A percentile compares a stretch with the other conserved stretches of the same genome.
Conservation (phyloP, 2,329 filamentous ascomycete species). For the Cladosporium sp. region DNA sequence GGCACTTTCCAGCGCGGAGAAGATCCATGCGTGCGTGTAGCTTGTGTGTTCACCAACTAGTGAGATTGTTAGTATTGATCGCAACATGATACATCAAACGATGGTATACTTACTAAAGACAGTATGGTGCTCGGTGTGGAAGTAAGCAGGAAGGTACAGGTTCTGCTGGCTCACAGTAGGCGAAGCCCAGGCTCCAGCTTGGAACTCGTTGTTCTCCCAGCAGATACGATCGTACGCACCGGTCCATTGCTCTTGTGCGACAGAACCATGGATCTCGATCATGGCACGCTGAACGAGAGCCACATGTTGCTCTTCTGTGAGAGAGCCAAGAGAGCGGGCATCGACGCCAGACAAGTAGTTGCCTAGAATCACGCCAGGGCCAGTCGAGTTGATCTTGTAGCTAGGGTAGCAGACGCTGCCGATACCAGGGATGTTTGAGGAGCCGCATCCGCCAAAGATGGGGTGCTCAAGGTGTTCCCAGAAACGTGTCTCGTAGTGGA, state of each 20-base stretch:
- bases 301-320: constrained; percentile 58
- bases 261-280: constrained; percentile 61
- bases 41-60: constrained; percentile 56
- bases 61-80: neutral
- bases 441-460: constrained; percentile 62
- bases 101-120: constrained; percentile 46
- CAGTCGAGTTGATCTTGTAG: constrained; percentile 61
- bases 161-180: constrained; percentile 61
- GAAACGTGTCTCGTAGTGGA: constrained; percentile 64
- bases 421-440: constrained; percentile 58
- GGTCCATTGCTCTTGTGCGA: constrained; percentile 59
- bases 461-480: constrained; percentile 52
- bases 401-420: constrained; percentile 63
- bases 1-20: constrained; percentile 62
- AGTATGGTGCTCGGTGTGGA: constrained; percentile 64
- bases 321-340: constrained; percentile 44
- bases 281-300: constrained; percentile 61
- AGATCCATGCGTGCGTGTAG: constrained; percentile 69
- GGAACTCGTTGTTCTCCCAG: constrained; percentile 60
- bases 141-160: constrained; percentile 68
- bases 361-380: constrained; percentile 59
- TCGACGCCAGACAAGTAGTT: constrained; percentile 51
- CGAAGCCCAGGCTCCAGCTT: constrained; percentile 58
- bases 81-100: neutral
- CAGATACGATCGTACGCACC: constrained; percentile 62